phyloP scores from a whole-genome alignment of 2,329 filamentous ascomycete species.

The Raffaelea albimanens region DNA sequence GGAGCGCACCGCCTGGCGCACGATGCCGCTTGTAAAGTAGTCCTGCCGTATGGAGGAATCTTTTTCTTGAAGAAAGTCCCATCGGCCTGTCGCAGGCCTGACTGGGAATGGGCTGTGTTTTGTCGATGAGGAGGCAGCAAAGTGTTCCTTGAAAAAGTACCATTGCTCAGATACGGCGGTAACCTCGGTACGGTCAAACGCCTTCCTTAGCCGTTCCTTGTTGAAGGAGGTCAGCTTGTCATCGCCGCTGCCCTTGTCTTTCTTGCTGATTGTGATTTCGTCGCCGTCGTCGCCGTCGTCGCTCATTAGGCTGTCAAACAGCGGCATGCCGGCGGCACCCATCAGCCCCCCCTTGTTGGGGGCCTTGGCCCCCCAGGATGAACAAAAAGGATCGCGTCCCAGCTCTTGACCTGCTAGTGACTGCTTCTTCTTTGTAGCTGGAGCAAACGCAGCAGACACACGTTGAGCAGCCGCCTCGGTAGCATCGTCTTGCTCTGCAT shows the following conservation, averaged over 20 bases:
- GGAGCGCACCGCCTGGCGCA: conserved; percentile 39
- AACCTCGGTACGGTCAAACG: conserved; percentile 40
- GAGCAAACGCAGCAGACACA: conserved; percentile 25
- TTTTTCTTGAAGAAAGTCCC: conserved; percentile 32
- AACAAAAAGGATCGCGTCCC: not conserved
- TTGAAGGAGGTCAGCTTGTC: conserved; percentile 15
- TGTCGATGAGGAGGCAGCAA: conserved; percentile 15
- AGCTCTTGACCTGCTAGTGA: not conserved
- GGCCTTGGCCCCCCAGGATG: no score
- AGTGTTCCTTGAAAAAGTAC: conserved; percentile 39
- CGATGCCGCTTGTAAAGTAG: conserved; percentile 52
- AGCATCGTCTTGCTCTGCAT: conserved; percentile 49
- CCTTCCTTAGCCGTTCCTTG: conserved; percentile 32
- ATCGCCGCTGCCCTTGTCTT: conserved; percentile 9
- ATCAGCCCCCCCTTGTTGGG: no score
- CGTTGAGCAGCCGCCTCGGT: conserved; percentile 44
- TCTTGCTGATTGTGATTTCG: not conserved
- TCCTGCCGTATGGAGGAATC: conserved; percentile 44
- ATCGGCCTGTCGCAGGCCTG: conserved; percentile 26
- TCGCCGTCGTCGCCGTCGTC: not conserved
- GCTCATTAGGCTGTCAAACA: conserved; percentile 20
- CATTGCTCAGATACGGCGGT: conserved; percentile 28
- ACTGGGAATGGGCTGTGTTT: conserved; percentile 26
- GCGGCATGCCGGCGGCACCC: conserved; percentile 15
- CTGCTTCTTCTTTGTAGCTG: conserved; percentile 13